These are phyloP conservation scores for Exophiala oligosperma DNA, from an alignment of 2,329 filamentous ascomycete species.

Conservation along the genomic window DNA sequence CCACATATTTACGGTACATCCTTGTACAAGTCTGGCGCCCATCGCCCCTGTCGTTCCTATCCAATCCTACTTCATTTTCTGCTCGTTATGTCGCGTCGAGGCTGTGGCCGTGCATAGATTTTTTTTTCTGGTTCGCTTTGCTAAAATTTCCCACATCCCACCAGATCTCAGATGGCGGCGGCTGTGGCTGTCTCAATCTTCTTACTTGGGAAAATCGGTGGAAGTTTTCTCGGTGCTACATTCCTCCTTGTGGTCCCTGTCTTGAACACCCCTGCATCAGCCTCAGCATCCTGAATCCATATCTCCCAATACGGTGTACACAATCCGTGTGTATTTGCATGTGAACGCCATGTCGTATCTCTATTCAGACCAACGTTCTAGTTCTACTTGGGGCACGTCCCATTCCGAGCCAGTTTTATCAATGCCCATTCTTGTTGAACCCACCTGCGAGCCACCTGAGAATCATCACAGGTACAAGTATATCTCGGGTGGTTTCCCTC, in stretches of 20 bases:
- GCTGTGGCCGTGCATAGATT: too few species aligned
- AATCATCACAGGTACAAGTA: not conserved
- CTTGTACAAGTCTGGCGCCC: too few species aligned
- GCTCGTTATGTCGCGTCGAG: too few species aligned
- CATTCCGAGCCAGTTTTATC: not conserved
- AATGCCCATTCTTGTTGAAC: not conserved
- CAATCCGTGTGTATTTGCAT: not conserved
- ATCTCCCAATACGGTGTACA: not conserved
- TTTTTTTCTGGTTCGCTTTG: too few species aligned
- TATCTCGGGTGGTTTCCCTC: slow-evolving; percentile 2
- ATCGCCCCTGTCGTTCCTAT: not conserved
- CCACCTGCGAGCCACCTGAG: not conserved
- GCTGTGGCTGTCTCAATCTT: not conserved
- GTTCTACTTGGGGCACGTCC: not conserved
- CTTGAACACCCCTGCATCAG: not conserved
- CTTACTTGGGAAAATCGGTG: not conserved
- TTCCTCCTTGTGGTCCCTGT: not conserved
- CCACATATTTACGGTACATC: too few species aligned
- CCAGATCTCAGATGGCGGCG: too few species aligned
- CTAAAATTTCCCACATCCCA: too few species aligned
- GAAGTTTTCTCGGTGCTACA: not conserved
- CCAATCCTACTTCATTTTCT: not conserved
- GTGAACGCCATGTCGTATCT: not conserved
- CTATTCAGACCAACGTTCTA: not conserved
- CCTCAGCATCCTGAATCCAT: not conserved